Conservation (phyloP, 1,284 basidiomycete genomes). For the Anthracocystis setariae region DNA sequence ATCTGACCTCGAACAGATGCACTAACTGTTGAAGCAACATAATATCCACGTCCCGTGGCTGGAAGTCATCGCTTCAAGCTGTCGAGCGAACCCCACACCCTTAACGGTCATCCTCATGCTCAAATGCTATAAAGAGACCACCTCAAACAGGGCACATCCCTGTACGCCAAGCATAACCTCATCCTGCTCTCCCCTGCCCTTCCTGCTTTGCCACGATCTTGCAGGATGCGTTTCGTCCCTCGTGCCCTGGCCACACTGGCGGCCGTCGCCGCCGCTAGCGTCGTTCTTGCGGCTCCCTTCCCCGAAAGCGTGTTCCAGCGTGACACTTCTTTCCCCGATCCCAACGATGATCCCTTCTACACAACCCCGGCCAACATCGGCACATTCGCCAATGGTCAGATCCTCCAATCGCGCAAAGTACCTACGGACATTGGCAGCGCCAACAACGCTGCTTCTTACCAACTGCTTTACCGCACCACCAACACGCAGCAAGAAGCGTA, state of each 20-base stretch:
- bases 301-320: constrained; percentile 2
- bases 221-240: constrained; percentile 18
- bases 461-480: constrained; percentile 54
- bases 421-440: constrained; percentile 30
- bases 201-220: background rate
- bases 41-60: too few relatives aligned
- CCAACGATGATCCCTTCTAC: constrained; percentile 55
- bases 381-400: constrained; percentile 40
- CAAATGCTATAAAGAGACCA: too few relatives aligned
- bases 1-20: too few relatives aligned
- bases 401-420: constrained; percentile 38
- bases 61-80: too few relatives aligned
- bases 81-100: too few relatives aligned
- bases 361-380: constrained; percentile 24
- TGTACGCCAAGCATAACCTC: too few relatives aligned
- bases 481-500: constrained; percentile 23
- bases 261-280: constrained; percentile 20
- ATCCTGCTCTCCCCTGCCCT: too few relatives aligned
- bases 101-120: too few relatives aligned
- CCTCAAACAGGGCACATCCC: too few relatives aligned
- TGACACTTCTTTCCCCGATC: constrained; percentile 25
- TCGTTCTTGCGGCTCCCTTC: constrained; percentile 15
- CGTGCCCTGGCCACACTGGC: constrained; percentile 19
- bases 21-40: too few relatives aligned
- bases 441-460: constrained; percentile 42